Conservation (phyloP, 1,284 basidiomycete genomes). For the Ustilago curta region DNA sequence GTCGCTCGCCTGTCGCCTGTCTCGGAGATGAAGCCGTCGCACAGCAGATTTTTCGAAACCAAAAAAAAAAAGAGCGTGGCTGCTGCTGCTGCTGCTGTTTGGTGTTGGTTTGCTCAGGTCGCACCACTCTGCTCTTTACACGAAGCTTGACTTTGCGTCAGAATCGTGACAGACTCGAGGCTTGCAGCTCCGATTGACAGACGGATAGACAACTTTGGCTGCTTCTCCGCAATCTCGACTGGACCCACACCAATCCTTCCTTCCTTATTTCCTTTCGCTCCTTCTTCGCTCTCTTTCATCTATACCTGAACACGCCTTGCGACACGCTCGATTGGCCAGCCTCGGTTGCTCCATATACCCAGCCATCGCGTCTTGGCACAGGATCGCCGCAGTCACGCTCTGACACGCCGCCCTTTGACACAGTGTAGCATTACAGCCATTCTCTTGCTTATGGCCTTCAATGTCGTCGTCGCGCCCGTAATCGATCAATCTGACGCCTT, state of each 20-base stretch:
- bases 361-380: constrained; percentile 4
- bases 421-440: neutral
- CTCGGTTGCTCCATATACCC: constrained; percentile 8
- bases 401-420: neutral
- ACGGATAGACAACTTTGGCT: neutral
- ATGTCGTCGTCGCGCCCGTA: constrained; percentile 6
- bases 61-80: neutral
- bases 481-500: neutral
- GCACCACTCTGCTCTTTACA: constrained; percentile 11
- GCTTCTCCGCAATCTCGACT: constrained; percentile 1
- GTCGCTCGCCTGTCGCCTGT: neutral
- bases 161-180: constrained; percentile 11
- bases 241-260: too few species aligned
- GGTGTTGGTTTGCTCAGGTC: constrained; percentile 1
- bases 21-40: neutral
- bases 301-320: neutral
- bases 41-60: neutral
- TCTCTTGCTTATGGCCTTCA: neutral
- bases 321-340: neutral
- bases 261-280: neutral
- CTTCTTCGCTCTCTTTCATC: constrained; percentile 6
- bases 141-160: neutral
- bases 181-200: constrained; percentile 4
- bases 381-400: too few species aligned
- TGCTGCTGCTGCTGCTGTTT: neutral